Evolutionary conservation across 768 basidiomycete genomes (phyloP).

Genomic region (Hortiboletus flavorubellus): DNA sequence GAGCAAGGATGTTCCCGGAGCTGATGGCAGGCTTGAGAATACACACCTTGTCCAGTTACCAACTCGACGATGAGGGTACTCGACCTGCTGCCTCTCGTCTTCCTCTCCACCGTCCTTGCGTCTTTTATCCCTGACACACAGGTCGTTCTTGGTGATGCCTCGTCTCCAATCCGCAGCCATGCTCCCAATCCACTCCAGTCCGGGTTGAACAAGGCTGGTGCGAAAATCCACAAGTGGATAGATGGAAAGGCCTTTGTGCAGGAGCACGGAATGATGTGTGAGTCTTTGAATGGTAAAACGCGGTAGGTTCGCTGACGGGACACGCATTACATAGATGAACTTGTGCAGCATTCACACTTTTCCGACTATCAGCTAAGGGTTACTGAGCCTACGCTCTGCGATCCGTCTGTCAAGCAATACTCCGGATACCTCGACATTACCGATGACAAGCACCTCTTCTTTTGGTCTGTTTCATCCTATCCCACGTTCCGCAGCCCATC

Average conservation of each 20-base stretch:
- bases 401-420: conserved; percentile 67
- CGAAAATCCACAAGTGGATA: conserved; percentile 57
- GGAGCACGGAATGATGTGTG: conserved; percentile 71
- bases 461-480: conserved; percentile 53
- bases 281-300: conserved; percentile 27
- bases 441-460: conserved; percentile 81
- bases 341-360: conserved; percentile 51
- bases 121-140: conserved; percentile 42
- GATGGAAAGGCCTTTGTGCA: conserved; percentile 66
- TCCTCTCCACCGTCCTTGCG: conserved; percentile 35
- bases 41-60: background rate
- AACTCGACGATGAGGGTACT: conserved; percentile 39
- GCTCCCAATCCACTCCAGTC: conserved; percentile 40
- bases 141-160: conserved; percentile 37
- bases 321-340: conserved; percentile 46
- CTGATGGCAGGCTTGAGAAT: too few relatives aligned
- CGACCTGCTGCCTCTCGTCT: conserved; percentile 33
- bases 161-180: conserved; percentile 16
- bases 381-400: conserved; percentile 71
- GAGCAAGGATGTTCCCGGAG: too few relatives aligned
- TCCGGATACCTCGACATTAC: conserved; percentile 83
- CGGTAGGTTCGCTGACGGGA: conserved; percentile 1
- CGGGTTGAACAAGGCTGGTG: conserved; percentile 40
- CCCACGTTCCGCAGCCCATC: background rate
- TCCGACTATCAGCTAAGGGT: conserved; percentile 58